phyloP scores from a whole-genome alignment of 306 rosid genomes.

The Glycine tomentella region DNA sequence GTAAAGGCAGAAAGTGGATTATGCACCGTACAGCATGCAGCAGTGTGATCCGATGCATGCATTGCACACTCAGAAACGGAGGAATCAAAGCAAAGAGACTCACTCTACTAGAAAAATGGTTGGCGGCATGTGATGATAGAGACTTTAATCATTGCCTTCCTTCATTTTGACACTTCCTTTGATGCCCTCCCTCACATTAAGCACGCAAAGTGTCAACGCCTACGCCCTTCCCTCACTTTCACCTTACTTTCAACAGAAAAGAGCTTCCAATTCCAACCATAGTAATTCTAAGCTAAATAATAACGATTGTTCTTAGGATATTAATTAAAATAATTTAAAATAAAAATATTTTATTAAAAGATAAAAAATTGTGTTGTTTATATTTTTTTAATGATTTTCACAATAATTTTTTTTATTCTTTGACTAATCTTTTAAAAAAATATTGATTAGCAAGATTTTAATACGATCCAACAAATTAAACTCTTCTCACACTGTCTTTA shows the following conservation, averaged over 20 bases:
- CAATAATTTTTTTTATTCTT: too few species aligned
- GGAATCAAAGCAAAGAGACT: slow-evolving; percentile 34
- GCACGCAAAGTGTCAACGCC: slow-evolving; percentile 56
- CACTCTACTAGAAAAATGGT: background rate
- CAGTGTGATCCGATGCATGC: slow-evolving; percentile 49
- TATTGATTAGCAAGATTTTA: too few species aligned
- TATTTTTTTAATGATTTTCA: too few species aligned
- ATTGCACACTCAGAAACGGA: slow-evolving; percentile 31
- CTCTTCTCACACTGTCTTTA: background rate
- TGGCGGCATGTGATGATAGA: slow-evolving; percentile 52
- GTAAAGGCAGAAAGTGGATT: slow-evolving; percentile 34
- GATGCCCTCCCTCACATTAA: slow-evolving; percentile 34
- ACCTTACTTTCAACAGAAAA: background rate
- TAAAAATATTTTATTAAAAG: too few species aligned
- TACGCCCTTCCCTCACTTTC: background rate
- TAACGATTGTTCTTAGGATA: too few species aligned
- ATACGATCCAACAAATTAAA: too few species aligned
- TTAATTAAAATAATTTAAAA: too few species aligned
- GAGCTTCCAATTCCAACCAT: too few species aligned
- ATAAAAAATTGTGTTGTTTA: too few species aligned
- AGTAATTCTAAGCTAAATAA: too few species aligned
- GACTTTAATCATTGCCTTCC: slow-evolving; percentile 58
- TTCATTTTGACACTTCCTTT: slow-evolving; percentile 40
- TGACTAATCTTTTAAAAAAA: too few species aligned
- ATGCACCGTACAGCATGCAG: background rate